Percentiles rank a stretch among this genome's conserved stretches.
Evolutionary conservation across 495 filamentous ascomycete genomes (phyloP).

Genomic region (Penicillium goetzii): DNA sequence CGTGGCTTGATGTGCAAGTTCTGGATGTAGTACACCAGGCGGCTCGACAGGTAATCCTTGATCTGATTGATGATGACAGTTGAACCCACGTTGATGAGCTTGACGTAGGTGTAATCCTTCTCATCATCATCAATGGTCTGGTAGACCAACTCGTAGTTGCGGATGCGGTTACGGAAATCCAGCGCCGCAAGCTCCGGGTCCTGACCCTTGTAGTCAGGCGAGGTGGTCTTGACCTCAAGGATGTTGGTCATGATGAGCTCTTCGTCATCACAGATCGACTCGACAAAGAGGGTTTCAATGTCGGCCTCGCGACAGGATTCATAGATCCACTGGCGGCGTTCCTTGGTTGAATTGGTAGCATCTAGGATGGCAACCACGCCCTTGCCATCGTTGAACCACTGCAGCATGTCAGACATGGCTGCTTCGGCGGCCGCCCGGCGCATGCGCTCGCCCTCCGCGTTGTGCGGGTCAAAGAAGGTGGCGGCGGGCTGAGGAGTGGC

Average conservation of each 20-base stretch:
- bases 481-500: slow-evolving; percentile 85
- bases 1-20: slow-evolving; percentile 97
- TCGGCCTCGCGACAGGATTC: slow-evolving; percentile 70
- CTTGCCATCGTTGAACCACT: slow-evolving; percentile 75
- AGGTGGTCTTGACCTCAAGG: slow-evolving; percentile 94
- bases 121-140: slow-evolving; percentile 88
- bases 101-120: slow-evolving; percentile 84
- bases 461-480: slow-evolving; percentile 89
- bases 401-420: slow-evolving; percentile 86
- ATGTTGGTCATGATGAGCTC: slow-evolving; percentile 96
- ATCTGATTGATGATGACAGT: slow-evolving; percentile 98
- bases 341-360: slow-evolving; percentile 92
- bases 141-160: slow-evolving; percentile 95
- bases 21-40: slow-evolving; percentile 97
- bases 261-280: slow-evolving; percentile 94
- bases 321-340: slow-evolving; percentile 87
- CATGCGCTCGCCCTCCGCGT: slow-evolving; percentile 87
- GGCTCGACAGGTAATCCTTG: slow-evolving; percentile 92
- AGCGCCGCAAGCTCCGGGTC: slow-evolving; percentile 87
- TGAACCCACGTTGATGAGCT: slow-evolving; percentile 93
- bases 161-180: slow-evolving; percentile 92
- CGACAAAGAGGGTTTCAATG: slow-evolving; percentile 91
- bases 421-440: slow-evolving; percentile 85
- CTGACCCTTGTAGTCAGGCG: slow-evolving; percentile 90
- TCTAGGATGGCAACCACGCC: slow-evolving; percentile 91